These are phyloP conservation scores for Saccharomyces hybrid DNA, from an alignment of 1,139 yeast species.

Conservation along the genomic window DNA sequence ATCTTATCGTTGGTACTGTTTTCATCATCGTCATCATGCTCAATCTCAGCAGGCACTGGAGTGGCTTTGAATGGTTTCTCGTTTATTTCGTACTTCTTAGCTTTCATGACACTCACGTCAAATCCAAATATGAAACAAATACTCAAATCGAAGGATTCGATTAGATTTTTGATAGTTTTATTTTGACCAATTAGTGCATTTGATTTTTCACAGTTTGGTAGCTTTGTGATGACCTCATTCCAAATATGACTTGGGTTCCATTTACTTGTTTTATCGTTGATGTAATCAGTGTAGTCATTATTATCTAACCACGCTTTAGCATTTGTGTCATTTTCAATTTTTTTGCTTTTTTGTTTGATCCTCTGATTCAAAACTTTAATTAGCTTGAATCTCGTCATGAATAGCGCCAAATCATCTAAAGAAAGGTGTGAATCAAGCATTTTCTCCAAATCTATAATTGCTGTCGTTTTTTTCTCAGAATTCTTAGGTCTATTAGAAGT, in stretches of 20 bases:
- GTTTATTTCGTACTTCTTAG: constrained; percentile 5
- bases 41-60: constrained; percentile 4
- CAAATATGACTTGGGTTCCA: constrained; percentile 43
- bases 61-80: constrained; percentile 11
- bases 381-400: not conserved
- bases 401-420: not conserved
- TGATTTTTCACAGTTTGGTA: constrained; percentile 32
- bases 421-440: not conserved
- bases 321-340: constrained; percentile 1
- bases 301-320: constrained; percentile 25
- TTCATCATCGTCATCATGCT: constrained; percentile 22
- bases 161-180: not conserved
- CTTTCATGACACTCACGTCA: constrained; percentile 32
- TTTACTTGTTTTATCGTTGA: constrained; percentile 25
- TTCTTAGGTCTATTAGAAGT: not conserved
- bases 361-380: constrained; percentile 9
- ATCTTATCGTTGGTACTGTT: constrained; percentile 21
- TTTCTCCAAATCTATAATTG: not conserved
- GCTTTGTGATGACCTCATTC: constrained; percentile 41
- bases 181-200: constrained; percentile 27
- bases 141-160: not conserved
- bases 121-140: not conserved
- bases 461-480: not conserved
- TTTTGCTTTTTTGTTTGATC: constrained; percentile 8
- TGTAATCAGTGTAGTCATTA: constrained; percentile 21